A percentile compares a stretch with the other conserved stretches of the same genome.
Evolutionary conservation across 2,329 filamentous ascomycete species (phyloP).

Genomic region (Colletotrichum musae): DNA sequence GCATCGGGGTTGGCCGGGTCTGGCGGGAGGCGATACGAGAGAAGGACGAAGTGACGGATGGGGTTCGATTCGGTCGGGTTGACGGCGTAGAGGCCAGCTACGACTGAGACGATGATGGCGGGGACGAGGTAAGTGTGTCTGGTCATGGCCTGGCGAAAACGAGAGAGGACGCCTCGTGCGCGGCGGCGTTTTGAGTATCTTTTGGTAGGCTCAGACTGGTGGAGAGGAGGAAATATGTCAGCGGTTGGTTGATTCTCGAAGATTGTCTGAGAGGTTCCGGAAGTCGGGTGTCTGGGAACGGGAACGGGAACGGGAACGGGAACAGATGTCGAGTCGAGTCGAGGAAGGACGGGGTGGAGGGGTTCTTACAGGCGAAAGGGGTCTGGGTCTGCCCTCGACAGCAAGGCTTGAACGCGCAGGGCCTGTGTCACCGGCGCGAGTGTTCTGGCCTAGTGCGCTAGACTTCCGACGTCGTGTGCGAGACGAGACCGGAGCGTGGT

Average conservation of each 20-base stretch:
- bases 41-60: conserved; percentile 85
- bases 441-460: conserved; percentile 67
- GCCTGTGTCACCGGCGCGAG: conserved; percentile 69
- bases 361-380: conserved; percentile 21
- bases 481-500: conserved; percentile 47
- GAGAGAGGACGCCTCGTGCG: conserved; percentile 63
- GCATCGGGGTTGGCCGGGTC: conserved; percentile 57
- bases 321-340: neutral
- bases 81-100: conserved; percentile 78
- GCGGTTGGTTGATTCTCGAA: conserved; percentile 10
- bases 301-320: no score
- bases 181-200: conserved; percentile 69
- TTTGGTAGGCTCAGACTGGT: conserved; percentile 48
- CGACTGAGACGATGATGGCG: conserved; percentile 74
- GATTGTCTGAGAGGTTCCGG: neutral
- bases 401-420: conserved; percentile 66
- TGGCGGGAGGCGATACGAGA: conserved; percentile 83
- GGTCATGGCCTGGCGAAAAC: conserved; percentile 68
- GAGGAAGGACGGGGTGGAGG: neutral
- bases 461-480: conserved; percentile 68
- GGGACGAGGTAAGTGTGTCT: conserved; percentile 77
- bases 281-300: neutral
- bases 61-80: conserved; percentile 86
- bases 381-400: conserved; percentile 29
- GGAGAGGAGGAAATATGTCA: conserved; percentile 10